Base-by-base conservation (phyloP, 225 moss, liverwort and hornwort genomes). In the Climacium dendroides region DNA sequence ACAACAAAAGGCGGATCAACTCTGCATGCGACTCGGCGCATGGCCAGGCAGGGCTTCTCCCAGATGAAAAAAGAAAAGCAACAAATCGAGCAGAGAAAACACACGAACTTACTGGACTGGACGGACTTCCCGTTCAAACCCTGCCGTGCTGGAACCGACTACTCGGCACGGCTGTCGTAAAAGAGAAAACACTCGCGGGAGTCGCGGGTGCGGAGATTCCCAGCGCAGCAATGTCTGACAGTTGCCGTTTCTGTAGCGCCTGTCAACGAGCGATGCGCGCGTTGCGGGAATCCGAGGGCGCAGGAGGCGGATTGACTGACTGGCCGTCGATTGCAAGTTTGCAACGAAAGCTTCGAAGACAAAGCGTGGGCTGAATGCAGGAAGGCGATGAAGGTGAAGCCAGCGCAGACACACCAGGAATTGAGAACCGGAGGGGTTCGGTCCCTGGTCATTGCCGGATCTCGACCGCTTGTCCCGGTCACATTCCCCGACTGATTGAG, bases 61-160 rank as follows among this genome's bases (percentile, higher is more conserved):
- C 43, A 30, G 83, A 78, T 13, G 41, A 23, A 37, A 77, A 34
- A 54, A 19, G 32, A 23, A 87, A 72, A 37, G 7, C 15, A 50
- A 41, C 29, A 5, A 75, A 53, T n/a, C 76, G 34, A 54, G 22
- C 82, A 45, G 70, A 43, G 83, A 23, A 34, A 35, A 70, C 83
- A 67, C 76, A 70, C 43, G 84, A 41, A 71, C 87, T 63, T 60
- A 75, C 88, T 30, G 20, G 45, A 67, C 77, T 84, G 77, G 48
- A 66, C n/a, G 77, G 48, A 66, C n/a, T 83, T 59, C 87, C 37
- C 19, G 87, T 83, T 69, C 83, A 79, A 91, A 89, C 89, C 89
- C 89, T 85, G 87, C 67, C 83, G 64, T 72, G 83, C 85, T 16
- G 64, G 65, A 76, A 52, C 59, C 26, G 73, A 72, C 73, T 58